These are phyloP conservation scores for Dothistroma septosporum DNA, from an alignment of 2,329 filamentous ascomycete genomes.

Conservation along the genomic window DNA sequence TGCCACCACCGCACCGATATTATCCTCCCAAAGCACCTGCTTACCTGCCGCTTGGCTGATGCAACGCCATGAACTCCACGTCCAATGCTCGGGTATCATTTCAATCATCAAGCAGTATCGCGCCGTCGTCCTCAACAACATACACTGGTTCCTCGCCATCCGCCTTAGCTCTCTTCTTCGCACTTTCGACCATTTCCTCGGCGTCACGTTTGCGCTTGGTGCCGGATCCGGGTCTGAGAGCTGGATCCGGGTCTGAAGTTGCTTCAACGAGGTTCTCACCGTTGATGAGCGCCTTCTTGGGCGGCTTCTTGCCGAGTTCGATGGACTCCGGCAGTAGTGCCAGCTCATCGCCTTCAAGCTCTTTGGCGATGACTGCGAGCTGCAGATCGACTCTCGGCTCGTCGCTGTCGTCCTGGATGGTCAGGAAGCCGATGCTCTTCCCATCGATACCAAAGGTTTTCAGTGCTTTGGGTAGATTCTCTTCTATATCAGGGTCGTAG, in stretches of 20 bases:
- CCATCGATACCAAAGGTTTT: conserved; percentile 66
- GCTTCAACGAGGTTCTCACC: conserved; percentile 16
- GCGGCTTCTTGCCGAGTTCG: conserved; percentile 21
- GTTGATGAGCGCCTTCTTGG: conserved; percentile 17
- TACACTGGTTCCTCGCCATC: conserved; percentile 17
- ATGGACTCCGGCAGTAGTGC: conserved; percentile 18
- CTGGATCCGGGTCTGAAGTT: neutral
- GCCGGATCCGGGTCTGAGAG: neutral
- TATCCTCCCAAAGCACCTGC: neutral
- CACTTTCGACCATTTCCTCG: conserved; percentile 23
- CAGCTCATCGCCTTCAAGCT: conserved; percentile 12
- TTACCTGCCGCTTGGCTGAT: neutral
- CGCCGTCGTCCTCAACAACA: conserved; percentile 28
- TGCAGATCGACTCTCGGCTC: conserved; percentile 78
- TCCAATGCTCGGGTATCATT: neutral
- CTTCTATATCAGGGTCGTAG: conserved; percentile 84
- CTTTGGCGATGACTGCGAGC: conserved; percentile 40
- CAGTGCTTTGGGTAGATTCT: conserved; percentile 77
- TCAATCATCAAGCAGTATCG: conserved; percentile 29
- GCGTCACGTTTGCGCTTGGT: conserved; percentile 31
- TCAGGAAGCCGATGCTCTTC: conserved; percentile 66
- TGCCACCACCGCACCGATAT: neutral
- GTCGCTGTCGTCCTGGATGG: conserved; percentile 77
- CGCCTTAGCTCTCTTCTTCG: conserved; percentile 25
- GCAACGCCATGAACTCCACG: neutral